A percentile compares a stretch with the other conserved stretches of the same genome.
These are phyloP conservation scores for Casaregolazyma lundiana DNA, from an alignment of 1,139 yeast genomes.

Conservation along the genomic window DNA sequence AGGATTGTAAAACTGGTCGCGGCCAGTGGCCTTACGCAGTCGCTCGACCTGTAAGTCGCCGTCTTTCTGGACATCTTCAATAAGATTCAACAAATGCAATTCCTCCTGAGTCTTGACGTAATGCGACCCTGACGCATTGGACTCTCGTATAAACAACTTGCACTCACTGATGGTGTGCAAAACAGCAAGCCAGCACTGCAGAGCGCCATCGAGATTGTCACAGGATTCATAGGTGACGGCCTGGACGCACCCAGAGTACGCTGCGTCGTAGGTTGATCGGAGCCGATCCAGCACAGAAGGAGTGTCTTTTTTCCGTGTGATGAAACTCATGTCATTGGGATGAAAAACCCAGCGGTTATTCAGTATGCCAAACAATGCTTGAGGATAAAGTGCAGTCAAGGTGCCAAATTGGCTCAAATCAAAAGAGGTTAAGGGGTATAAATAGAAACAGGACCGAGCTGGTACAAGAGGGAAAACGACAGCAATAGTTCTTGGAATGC, in stretches of 20 bases:
- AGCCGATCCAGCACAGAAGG: constrained; percentile 23
- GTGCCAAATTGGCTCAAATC: too few relatives aligned
- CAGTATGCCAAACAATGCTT: too few relatives aligned
- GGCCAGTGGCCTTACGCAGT: background rate
- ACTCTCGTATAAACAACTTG: constrained; percentile 6
- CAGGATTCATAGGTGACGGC: constrained; percentile 34
- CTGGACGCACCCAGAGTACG: constrained; percentile 35
- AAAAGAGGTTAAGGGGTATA: too few relatives aligned
- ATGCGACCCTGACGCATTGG: constrained; percentile 7
- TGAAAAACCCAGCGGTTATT: too few relatives aligned
- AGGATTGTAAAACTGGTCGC: background rate
- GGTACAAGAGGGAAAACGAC: too few relatives aligned
- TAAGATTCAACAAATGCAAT: constrained; percentile 6
- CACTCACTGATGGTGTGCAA: constrained; percentile 12
- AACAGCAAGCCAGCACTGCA: constrained; percentile 16
- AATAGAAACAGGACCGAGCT: background rate
- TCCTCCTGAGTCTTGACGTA: constrained; percentile 10
- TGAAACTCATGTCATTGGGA: constrained; percentile 19
- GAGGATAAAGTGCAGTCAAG: too few relatives aligned
- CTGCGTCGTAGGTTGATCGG: constrained; percentile 35
- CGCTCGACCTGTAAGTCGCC: constrained; percentile 4
- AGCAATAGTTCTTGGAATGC: too few relatives aligned
- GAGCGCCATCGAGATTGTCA: constrained; percentile 30
- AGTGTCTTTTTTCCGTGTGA: constrained; percentile 16
- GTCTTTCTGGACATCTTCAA: constrained; percentile 7